Conservation (phyloP, 352 stramenopile genomes). For the Globisporangium alternatum region DNA sequence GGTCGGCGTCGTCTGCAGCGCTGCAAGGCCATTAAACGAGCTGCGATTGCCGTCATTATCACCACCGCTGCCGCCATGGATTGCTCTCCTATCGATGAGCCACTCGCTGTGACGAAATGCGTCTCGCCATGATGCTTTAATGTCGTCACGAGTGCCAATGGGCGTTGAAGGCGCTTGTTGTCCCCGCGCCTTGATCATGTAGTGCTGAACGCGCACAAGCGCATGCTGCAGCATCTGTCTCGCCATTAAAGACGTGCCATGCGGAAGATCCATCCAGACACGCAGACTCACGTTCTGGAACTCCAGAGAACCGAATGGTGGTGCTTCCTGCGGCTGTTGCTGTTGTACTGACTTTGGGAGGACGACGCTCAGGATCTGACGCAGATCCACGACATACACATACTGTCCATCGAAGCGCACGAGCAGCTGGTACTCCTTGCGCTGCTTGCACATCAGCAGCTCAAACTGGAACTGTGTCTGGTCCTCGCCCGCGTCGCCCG, state of each 20-base stretch:
- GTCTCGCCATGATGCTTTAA: conserved; percentile 8
- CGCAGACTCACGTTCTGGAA: conserved; percentile 32
- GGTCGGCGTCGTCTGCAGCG: conserved; percentile 5
- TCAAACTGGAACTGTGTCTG: conserved; percentile 34
- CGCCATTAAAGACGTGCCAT: conserved; percentile 3
- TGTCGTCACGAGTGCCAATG: background rate
- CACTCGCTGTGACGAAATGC: conserved; percentile 26
- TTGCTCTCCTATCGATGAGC: background rate
- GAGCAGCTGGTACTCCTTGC: conserved; percentile 7
- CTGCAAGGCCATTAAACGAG: background rate
- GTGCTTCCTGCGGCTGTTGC: conserved; percentile 10
- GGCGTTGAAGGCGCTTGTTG: background rate
- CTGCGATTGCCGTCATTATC: too few species aligned
- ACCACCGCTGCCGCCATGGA: too few species aligned
- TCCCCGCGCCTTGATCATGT: background rate
- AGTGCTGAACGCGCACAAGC: conserved; percentile 15
- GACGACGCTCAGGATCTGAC: conserved; percentile 3
- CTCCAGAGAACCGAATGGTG: conserved; percentile 29
- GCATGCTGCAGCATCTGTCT: conserved; percentile 14
- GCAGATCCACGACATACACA: conserved; percentile 26
- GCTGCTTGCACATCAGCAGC: conserved; percentile 4
- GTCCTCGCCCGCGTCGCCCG: conserved; percentile 21
- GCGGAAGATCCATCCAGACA: conserved; percentile 33
- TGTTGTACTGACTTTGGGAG: conserved; percentile 3
- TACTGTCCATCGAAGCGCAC: conserved; percentile 26